Evolutionary conservation across 768 basidiomycete genomes (phyloP).

Genomic region (Lyophyllum decastes): DNA sequence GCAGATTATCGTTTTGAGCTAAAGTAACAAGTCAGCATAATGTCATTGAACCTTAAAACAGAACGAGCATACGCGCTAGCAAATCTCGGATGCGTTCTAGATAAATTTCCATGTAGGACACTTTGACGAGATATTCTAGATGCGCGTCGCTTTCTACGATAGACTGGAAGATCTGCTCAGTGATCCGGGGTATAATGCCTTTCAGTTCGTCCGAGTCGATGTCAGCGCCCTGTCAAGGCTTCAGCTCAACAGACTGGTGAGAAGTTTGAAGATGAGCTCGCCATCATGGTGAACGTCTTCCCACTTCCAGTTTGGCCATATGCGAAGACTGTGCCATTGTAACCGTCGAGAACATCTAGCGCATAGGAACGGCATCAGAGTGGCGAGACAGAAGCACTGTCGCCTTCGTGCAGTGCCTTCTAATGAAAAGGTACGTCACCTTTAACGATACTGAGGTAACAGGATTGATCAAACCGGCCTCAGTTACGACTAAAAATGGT

Average conservation of each 20-base stretch:
- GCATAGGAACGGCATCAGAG: constrained; percentile 5
- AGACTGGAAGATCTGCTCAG: constrained; percentile 98
- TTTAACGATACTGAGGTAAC: constrained; percentile 74
- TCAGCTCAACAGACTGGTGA: constrained; percentile 6
- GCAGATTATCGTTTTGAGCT: constrained; percentile 98
- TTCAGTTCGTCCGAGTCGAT: constrained; percentile 93
- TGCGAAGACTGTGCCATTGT: constrained; percentile 95
- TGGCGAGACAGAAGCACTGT: background rate
- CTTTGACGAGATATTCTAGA: constrained; percentile 98
- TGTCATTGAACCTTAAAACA: background rate
- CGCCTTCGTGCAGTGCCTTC: background rate
- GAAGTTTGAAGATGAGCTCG: constrained; percentile 25
- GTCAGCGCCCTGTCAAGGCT: constrained; percentile 78
- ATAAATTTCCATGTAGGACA: constrained; percentile 99
- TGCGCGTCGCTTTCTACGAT: constrained; percentile 95
- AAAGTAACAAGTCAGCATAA: constrained; percentile 2
- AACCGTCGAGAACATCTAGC: constrained; percentile 95
- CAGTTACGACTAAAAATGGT: constrained; percentile 10
- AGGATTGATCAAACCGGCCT: constrained; percentile 21
- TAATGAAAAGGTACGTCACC: constrained; percentile 43
- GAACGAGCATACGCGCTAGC: constrained; percentile 76
- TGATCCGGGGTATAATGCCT: constrained; percentile 97
- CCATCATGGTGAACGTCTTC: constrained; percentile 99
- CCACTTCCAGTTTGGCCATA: constrained; percentile 89
- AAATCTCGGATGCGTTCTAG: constrained; percentile 94